These are phyloP conservation scores for Raddia guianensis DNA, from an alignment of 176 grass and related monocot genomes.

Conservation along the genomic window DNA sequence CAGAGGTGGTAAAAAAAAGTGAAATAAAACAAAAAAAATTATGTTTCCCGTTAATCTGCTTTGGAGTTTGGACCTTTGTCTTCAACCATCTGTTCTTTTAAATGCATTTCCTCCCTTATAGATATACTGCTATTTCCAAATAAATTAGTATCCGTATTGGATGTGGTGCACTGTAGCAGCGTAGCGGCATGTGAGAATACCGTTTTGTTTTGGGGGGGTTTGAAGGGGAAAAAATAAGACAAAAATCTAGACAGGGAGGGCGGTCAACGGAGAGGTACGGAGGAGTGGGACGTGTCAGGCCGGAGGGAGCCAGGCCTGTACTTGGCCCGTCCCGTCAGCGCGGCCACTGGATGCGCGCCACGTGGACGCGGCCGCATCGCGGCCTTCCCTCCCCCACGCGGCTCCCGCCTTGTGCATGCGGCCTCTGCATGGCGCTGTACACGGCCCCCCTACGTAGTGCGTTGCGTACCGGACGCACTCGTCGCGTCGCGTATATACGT, in stretches of 20 bases:
- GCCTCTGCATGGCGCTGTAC: constrained; percentile 53
- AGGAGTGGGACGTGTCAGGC: constrained; percentile 36
- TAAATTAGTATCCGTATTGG: too few relatives aligned
- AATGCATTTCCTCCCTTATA: background rate
- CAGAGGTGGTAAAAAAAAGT: background rate
- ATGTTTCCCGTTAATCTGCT: constrained; percentile 16
- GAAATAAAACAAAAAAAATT: constrained; percentile 46
- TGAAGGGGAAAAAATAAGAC: too few relatives aligned
- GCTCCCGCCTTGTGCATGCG: constrained; percentile 52
- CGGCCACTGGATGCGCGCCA: constrained; percentile 33
- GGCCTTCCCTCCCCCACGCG: background rate
- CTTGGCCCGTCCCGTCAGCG: constrained; percentile 3
- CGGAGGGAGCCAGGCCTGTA: constrained; percentile 43
- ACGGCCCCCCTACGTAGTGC: constrained; percentile 13
- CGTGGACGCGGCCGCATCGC: constrained; percentile 37
- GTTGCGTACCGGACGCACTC: background rate
- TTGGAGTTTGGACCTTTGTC: too few relatives aligned
- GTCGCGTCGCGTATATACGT: background rate
- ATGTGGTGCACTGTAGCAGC: background rate
- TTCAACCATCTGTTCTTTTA: background rate
- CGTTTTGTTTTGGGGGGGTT: background rate
- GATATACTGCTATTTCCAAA: too few relatives aligned
- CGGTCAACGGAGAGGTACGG: constrained; percentile 34
- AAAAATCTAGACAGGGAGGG: background rate
- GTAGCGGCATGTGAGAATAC: background rate